Conservation (phyloP, 805 yeast species). For the Starmerella davenportii region DNA sequence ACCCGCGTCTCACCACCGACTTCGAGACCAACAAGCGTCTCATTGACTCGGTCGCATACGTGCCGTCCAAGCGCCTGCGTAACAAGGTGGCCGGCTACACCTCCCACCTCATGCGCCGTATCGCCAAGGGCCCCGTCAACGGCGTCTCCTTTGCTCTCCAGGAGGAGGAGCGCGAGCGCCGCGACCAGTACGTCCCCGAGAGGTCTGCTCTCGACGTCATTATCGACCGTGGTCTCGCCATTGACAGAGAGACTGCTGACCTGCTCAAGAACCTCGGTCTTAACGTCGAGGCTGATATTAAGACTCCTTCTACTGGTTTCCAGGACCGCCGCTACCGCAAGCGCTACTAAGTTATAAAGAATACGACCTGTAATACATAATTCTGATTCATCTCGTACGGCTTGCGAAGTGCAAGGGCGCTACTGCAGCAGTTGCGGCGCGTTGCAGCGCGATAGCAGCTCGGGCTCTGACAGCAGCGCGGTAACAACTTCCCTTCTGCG, state of each 20-base stretch:
- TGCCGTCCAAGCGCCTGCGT: slow-evolving; percentile 98
- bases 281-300: slow-evolving; percentile 35
- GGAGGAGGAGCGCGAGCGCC: slow-evolving; percentile 99
- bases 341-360: slow-evolving; percentile 15
- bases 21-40: slow-evolving; percentile 99
- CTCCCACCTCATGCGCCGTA: slow-evolving; percentile 99
- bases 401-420: too few relatives aligned
- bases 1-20: slow-evolving; percentile 98
- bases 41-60: slow-evolving; percentile 94
- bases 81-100: slow-evolving; percentile 99
- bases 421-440: too few relatives aligned
- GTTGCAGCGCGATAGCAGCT: too few relatives aligned
- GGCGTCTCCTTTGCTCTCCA: slow-evolving; percentile 99
- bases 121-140: slow-evolving; percentile 99
- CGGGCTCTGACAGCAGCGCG: too few relatives aligned
- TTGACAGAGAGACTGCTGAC: slow-evolving; percentile 91
- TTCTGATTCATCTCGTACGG: not conserved
- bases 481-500: too few relatives aligned
- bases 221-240: slow-evolving; percentile 88
- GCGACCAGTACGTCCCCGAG: slow-evolving; percentile 99
- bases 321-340: slow-evolving; percentile 21
- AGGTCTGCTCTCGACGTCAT: slow-evolving; percentile 98
- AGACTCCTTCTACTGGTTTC: slow-evolving; percentile 23
- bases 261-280: slow-evolving; percentile 81
- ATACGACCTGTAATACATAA: not conserved